A percentile compares a stretch with the other conserved stretches of the same genome.
These are phyloP conservation scores for Aureobasidium melanogenum DNA, from an alignment of 2,329 filamentous ascomycete genomes.

Conservation along the genomic window DNA sequence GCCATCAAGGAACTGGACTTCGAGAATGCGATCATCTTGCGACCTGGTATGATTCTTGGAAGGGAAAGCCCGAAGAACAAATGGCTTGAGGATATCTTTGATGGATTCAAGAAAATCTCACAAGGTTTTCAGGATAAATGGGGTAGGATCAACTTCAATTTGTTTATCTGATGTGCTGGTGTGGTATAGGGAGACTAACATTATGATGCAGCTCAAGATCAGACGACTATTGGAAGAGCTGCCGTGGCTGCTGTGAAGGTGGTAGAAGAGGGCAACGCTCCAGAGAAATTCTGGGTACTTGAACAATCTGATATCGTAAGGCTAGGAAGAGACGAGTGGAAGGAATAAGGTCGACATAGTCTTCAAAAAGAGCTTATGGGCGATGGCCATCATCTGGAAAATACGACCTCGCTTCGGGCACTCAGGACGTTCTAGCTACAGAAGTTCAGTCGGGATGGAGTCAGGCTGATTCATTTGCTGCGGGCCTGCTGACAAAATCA, in stretches of 20 bases:
- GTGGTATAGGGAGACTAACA: not conserved
- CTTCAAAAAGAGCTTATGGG: not conserved
- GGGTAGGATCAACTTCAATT: not conserved
- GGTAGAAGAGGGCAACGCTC: not conserved
- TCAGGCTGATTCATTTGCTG: not conserved
- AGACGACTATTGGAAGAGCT: not conserved
- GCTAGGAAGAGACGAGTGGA: not conserved
- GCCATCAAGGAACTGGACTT: slow-evolving; percentile 28
- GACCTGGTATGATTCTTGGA: slow-evolving; percentile 29
- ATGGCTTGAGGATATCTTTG: not conserved
- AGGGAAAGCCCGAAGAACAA: slow-evolving; percentile 15
- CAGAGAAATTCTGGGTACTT: not conserved
- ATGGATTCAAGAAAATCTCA: not conserved
- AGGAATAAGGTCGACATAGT: not conserved
- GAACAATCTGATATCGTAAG: not conserved
- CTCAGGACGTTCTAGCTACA: not conserved
- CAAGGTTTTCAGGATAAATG: not conserved
- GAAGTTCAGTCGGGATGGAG: not conserved
- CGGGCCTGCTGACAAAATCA: not conserved
- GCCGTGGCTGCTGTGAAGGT: not conserved
- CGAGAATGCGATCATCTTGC: slow-evolving; percentile 28
- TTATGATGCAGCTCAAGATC: not conserved
- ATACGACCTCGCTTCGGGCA: not conserved
- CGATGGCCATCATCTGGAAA: not conserved
- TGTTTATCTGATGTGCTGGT: not conserved